These are phyloP conservation scores for Geotrichum citri-aurantii DNA, from an alignment of 1,139 yeast species.

Conservation along the genomic window DNA sequence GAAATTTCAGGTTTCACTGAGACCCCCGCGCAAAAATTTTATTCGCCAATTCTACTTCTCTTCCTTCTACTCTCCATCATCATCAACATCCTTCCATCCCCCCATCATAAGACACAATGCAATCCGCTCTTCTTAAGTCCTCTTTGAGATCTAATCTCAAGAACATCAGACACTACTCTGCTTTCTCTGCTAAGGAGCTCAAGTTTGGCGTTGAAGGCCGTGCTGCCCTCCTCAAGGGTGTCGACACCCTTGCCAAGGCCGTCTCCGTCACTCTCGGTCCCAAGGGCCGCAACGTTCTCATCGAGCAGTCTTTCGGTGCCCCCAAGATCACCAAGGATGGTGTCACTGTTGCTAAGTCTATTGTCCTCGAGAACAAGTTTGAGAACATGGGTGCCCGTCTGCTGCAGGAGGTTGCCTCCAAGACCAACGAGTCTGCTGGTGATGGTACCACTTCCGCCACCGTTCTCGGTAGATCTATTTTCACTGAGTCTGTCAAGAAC, in stretches of 20 bases:
- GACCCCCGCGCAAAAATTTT: slow-evolving; percentile 8
- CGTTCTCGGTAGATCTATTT: slow-evolving; percentile 92
- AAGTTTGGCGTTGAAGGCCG: slow-evolving; percentile 98
- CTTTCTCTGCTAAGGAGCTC: slow-evolving; percentile 78
- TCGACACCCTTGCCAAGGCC: slow-evolving; percentile 93
- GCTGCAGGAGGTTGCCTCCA: slow-evolving; percentile 95
- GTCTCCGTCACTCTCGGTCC: slow-evolving; percentile 97
- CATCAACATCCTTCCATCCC: not conserved
- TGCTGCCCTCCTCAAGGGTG: slow-evolving; percentile 94
- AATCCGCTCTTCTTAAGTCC: slow-evolving; percentile 19
- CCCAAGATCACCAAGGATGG: slow-evolving; percentile 99
- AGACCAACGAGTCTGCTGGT: slow-evolving; percentile 98
- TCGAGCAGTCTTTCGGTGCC: slow-evolving; percentile 94
- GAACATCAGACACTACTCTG: slow-evolving; percentile 34
- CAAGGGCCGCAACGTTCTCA: slow-evolving; percentile 95
- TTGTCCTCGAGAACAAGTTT: slow-evolving; percentile 82
- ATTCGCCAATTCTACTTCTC: not conserved
- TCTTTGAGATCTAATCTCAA: slow-evolving; percentile 21
- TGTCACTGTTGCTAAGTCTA: slow-evolving; percentile 93
- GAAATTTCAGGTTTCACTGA: not conserved
- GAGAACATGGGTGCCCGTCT: slow-evolving; percentile 97
- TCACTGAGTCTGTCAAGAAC: slow-evolving; percentile 94
- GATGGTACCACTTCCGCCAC: slow-evolving; percentile 99
- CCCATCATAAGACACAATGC: slow-evolving; percentile 11
- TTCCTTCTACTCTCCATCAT: slow-evolving; percentile 5